These are phyloP conservation scores for Fusarium concolor DNA, from an alignment of 2,329 filamentous ascomycete species.

Conservation along the genomic window DNA sequence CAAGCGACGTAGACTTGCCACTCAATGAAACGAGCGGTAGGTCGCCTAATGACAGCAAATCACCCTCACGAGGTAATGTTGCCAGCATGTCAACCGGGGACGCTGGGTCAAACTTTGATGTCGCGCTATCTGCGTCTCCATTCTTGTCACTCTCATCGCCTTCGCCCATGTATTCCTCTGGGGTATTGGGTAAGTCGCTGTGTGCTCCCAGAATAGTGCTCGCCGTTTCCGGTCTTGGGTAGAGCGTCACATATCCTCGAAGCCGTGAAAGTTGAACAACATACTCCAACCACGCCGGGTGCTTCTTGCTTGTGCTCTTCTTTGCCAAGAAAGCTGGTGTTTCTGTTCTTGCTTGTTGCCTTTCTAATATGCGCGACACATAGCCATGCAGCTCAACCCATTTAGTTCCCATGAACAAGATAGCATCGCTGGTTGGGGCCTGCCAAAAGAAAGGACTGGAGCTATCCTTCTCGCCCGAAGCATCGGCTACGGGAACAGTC, in stretches of 20 bases:
- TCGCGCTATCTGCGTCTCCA: slow-evolving; percentile 47
- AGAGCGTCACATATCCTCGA: slow-evolving; percentile 82
- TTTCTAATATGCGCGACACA: slow-evolving; percentile 71
- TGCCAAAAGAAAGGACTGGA: slow-evolving; percentile 82
- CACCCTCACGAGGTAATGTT: slow-evolving; percentile 58
- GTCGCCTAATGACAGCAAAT: slow-evolving; percentile 57
- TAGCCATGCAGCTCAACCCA: slow-evolving; percentile 90
- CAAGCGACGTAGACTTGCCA: slow-evolving; percentile 60
- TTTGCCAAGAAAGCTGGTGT: slow-evolving; percentile 56
- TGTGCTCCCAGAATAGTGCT: slow-evolving; percentile 77
- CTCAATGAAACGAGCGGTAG: slow-evolving; percentile 74
- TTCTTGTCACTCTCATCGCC: slow-evolving; percentile 43
- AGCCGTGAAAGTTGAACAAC: slow-evolving; percentile 79
- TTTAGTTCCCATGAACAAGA: slow-evolving; percentile 83
- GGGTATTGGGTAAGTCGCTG: slow-evolving; percentile 76
- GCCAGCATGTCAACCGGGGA: slow-evolving; percentile 61
- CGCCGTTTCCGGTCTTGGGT: slow-evolving; percentile 72
- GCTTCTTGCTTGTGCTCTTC: slow-evolving; percentile 74
- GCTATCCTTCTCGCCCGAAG: slow-evolving; percentile 36
- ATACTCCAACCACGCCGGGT: slow-evolving; percentile 83
- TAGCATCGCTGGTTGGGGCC: slow-evolving; percentile 83
- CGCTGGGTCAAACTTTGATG: slow-evolving; percentile 54
- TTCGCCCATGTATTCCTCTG: slow-evolving; percentile 71
- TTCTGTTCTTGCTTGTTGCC: slow-evolving; percentile 51
- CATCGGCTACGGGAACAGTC: slow-evolving; percentile 52